Evolutionary conservation across 1,284 basidiomycete species (phyloP).

Genomic region (Heterobasidion occidentale): DNA sequence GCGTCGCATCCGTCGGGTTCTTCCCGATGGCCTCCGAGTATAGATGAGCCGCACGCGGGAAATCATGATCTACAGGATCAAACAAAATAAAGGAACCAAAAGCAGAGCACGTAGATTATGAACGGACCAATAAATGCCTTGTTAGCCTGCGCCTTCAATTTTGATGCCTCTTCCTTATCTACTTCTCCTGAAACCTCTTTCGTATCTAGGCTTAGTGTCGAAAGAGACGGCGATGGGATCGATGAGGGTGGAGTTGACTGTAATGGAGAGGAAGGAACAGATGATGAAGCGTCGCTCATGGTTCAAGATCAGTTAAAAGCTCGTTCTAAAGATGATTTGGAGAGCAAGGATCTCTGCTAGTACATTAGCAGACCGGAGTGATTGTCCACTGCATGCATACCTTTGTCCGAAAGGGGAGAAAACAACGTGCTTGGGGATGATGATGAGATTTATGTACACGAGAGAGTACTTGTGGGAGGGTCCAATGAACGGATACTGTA

Average conservation of each 20-base stretch:
- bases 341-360: too few relatives aligned
- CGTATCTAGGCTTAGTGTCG: constrained; percentile 32
- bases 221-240: constrained; percentile 47
- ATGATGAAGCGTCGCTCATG: constrained; percentile 38
- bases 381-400: too few relatives aligned
- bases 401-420: too few relatives aligned
- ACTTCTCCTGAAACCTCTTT: constrained; percentile 62
- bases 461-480: too few relatives aligned
- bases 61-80: constrained; percentile 41
- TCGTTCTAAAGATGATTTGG: not conserved
- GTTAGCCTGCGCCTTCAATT: constrained; percentile 80
- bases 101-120: not conserved
- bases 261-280: constrained; percentile 36
- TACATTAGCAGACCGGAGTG: too few relatives aligned
- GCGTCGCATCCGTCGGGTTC: constrained; percentile 69
- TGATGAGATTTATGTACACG: too few relatives aligned
- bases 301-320: not conserved
- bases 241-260: constrained; percentile 44
- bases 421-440: too few relatives aligned
- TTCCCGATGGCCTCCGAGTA: constrained; percentile 75
- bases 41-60: constrained; percentile 55
- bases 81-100: not conserved
- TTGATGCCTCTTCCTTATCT: constrained; percentile 58
- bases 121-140: constrained; percentile 73
- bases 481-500: too few relatives aligned